Conservation (phyloP, 768 basidiomycete genomes). For the Lactarius deliciosus region DNA sequence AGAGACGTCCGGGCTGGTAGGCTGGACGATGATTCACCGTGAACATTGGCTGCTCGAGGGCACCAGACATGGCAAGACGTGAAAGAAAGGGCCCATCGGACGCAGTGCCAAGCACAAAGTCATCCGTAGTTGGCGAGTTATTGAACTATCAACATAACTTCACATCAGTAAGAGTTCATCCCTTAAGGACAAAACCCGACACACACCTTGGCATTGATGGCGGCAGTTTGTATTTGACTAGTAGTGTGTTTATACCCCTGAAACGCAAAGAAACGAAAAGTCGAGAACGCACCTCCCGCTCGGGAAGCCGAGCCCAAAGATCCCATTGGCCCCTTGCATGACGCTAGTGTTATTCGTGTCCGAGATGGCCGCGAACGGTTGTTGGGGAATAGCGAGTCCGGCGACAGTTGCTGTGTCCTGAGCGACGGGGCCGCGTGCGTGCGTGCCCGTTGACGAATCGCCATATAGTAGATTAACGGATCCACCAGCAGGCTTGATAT, state of each 20-base stretch:
- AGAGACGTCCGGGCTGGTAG: not conserved
- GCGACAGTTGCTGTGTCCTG: constrained; percentile 56
- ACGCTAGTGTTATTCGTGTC: constrained; percentile 64
- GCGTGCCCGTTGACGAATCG: constrained; percentile 68
- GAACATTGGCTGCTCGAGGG: constrained; percentile 46
- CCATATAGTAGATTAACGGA: constrained; percentile 60
- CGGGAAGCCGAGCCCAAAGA: constrained; percentile 76
- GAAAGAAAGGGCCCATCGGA: constrained; percentile 38
- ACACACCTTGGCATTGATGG: constrained; percentile 18
- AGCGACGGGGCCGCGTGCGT: constrained; percentile 65
- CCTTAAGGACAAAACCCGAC: not conserved
- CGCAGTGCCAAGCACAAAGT: constrained; percentile 18
- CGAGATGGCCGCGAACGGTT: constrained; percentile 66
- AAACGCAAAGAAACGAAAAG: not conserved
- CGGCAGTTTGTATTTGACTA: constrained; percentile 20
- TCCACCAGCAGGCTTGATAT: constrained; percentile 35
- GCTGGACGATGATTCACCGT: constrained; percentile 37
- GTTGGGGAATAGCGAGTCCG: constrained; percentile 48
- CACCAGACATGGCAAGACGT: constrained; percentile 35
- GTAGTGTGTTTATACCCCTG: not conserved
- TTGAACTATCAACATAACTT: constrained; percentile 15
- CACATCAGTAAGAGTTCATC: not conserved
- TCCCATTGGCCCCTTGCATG: constrained; percentile 57
- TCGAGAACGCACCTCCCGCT: constrained; percentile 26
- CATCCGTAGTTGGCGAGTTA: constrained; percentile 19